A percentile compares a stretch with the other conserved stretches of the same genome.
These are phyloP conservation scores for Mucor sp. DNA, from an alignment of 371 early-diverging fungal genomes.

Conservation along the genomic window DNA sequence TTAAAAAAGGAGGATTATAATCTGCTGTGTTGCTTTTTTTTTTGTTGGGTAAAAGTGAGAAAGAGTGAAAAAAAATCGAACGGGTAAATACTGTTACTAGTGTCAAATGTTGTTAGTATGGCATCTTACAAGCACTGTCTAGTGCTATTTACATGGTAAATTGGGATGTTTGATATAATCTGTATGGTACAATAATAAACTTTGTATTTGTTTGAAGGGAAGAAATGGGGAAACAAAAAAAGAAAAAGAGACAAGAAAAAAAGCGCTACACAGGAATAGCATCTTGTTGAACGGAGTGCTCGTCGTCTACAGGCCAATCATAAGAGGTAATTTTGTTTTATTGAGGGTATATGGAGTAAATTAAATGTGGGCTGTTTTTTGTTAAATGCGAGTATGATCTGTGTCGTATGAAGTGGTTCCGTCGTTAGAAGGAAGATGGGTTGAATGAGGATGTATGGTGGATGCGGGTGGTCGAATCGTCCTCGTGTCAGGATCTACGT, in stretches of 20 bases:
- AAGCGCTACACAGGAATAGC: neutral
- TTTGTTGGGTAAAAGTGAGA: neutral
- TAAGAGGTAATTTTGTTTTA: neutral
- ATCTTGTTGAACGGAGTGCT: neutral
- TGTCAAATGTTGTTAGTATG: neutral
- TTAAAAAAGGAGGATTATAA: neutral
- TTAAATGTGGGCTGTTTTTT: neutral
- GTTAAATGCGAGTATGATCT: constrained; percentile 10
- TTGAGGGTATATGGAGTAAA: constrained; percentile 3
- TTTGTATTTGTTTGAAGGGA: neutral
- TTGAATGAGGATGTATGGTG: neutral
- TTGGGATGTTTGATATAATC: neutral
- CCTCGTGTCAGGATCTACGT: neutral
- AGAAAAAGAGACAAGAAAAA: neutral
- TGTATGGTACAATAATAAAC: neutral
- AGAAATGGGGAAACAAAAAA: neutral
- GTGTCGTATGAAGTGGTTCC: constrained; percentile 13
- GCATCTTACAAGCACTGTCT: neutral
- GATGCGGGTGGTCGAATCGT: neutral
- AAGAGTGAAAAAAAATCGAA: neutral
- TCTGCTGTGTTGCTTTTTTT: neutral
- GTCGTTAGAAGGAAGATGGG: neutral
- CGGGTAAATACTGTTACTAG: neutral
- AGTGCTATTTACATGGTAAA: neutral
- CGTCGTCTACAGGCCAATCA: neutral